Evolutionary conservation across 2,329 filamentous ascomycete genomes (phyloP).

Genomic region (Drechslerella coelobrocha): DNA sequence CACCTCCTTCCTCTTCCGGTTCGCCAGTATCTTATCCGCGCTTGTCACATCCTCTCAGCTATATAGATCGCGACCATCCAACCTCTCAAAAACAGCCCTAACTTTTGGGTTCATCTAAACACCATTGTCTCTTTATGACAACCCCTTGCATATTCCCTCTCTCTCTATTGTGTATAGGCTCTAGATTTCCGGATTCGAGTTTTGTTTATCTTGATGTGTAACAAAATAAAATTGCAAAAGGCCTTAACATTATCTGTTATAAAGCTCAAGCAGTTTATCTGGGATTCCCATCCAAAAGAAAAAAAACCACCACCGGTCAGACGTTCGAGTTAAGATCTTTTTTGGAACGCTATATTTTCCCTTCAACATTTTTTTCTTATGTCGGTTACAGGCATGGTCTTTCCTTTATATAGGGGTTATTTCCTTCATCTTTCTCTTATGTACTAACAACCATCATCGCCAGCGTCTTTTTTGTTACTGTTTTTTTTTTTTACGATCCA

Average conservation of each 20-base stretch:
- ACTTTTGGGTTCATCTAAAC: not conserved
- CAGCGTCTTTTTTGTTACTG: conserved; percentile 47
- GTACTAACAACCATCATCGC: conserved; percentile 46
- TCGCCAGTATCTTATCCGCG: conserved; percentile 12
- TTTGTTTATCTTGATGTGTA: conserved; percentile 24
- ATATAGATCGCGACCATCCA: conserved; percentile 15
- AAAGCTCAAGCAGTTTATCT: conserved; percentile 2
- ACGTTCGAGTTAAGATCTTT: conserved; percentile 17
- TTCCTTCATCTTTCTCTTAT: conserved; percentile 21
- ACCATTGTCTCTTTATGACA: not conserved
- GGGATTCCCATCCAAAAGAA: conserved; percentile 10
- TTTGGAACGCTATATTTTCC: conserved; percentile 4
- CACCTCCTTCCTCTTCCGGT: conserved; percentile 4
- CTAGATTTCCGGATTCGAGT: conserved; percentile 42
- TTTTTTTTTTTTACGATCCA: conserved; percentile 36
- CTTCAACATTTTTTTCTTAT: conserved; percentile 33
- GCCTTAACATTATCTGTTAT: not conserved
- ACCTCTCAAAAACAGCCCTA: not conserved
- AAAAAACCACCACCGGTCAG: not conserved
- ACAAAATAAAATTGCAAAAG: conserved; percentile 28
- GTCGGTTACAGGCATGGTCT: conserved; percentile 45
- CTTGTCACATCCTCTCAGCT: not conserved
- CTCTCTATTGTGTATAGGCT: conserved; percentile 35
- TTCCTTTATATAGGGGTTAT: conserved; percentile 45
- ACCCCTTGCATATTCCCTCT: conserved; percentile 4